These are phyloP conservation scores for Shiraia sp. DNA, from an alignment of 2,329 filamentous ascomycete genomes.

Conservation along the genomic window DNA sequence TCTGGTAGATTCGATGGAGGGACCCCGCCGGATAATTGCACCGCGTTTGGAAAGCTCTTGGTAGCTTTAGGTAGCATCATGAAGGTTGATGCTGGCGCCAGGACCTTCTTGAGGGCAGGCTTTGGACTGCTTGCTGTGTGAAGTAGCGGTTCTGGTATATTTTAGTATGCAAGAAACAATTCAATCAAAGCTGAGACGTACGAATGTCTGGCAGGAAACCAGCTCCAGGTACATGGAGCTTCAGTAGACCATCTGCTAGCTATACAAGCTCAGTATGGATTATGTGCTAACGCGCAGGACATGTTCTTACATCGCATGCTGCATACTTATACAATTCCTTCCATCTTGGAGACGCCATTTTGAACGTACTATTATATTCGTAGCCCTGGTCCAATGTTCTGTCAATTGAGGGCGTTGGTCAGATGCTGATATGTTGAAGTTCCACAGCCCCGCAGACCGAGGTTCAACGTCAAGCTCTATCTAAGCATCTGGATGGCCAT, in stretches of 20 bases:
- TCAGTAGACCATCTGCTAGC: constrained; percentile 70
- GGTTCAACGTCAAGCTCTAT: constrained; percentile 3
- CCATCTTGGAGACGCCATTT: constrained; percentile 33
- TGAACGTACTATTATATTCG: neutral
- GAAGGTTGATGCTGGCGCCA: constrained; percentile 64
- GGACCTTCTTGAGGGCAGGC: constrained; percentile 30
- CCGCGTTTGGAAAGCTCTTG: constrained; percentile 42
- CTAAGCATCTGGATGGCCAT: neutral
- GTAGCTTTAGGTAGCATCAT: constrained; percentile 64
- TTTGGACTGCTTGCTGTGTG: constrained; percentile 22
- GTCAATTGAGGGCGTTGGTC: neutral
- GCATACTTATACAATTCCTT: constrained; percentile 38
- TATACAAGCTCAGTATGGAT: constrained; percentile 17
- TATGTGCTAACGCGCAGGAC: neutral
- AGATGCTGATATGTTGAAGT: constrained; percentile 1
- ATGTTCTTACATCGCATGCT: constrained; percentile 36
- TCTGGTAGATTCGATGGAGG: constrained; percentile 30
- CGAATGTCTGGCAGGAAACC: constrained; percentile 69
- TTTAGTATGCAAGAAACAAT: neutral
- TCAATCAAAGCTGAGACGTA: constrained; percentile 41
- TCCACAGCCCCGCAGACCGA: constrained; percentile 23
- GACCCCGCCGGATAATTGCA: constrained; percentile 37
- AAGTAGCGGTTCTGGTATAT: constrained; percentile 28
- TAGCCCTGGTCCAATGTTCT: neutral
- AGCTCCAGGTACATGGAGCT: constrained; percentile 66